These are phyloP conservation scores for Diplodia sapinea DNA, from an alignment of 2,329 filamentous ascomycete genomes.

Conservation along the genomic window DNA sequence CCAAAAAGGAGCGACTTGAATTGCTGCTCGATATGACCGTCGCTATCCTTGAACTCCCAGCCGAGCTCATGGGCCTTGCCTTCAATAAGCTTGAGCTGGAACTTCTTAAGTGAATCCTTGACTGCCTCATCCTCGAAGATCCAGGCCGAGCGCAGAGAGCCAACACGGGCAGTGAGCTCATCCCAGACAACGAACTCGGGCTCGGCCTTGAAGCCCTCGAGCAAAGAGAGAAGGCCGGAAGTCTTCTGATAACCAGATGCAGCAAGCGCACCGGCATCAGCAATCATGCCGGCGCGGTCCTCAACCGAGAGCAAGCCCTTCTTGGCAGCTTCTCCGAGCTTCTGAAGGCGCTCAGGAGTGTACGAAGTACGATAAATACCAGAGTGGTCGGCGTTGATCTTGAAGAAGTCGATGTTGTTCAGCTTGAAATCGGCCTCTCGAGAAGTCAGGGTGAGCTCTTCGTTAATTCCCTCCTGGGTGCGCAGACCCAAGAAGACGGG, in stretches of 20 bases:
- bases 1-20: conserved; percentile 94
- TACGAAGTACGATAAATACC: conserved; percentile 92
- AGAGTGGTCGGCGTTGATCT: conserved; percentile 93
- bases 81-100: conserved; percentile 79
- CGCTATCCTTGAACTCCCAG: conserved; percentile 83
- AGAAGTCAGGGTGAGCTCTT: conserved; percentile 72
- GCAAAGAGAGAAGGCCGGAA: conserved; percentile 81
- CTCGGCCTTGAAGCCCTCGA: conserved; percentile 83
- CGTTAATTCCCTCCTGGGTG: conserved; percentile 81
- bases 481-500: conserved; percentile 88
- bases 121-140: conserved; percentile 79
- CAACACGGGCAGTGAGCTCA: conserved; percentile 81
- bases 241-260: conserved; percentile 93
- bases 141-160: conserved; percentile 83
- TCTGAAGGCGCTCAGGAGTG: conserved; percentile 78
- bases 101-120: conserved; percentile 78
- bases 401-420: conserved; percentile 85
- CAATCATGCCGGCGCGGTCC: conserved; percentile 89
- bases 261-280: conserved; percentile 87
- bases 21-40: conserved; percentile 90
- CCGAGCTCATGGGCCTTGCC: conserved; percentile 84
- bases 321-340: conserved; percentile 86
- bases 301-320: conserved; percentile 80
- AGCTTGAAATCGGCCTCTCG: conserved; percentile 81
- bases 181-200: conserved; percentile 94